Conservation (phyloP, 371 early-diverging fungal species). For the Rhizopus delemar region DNA sequence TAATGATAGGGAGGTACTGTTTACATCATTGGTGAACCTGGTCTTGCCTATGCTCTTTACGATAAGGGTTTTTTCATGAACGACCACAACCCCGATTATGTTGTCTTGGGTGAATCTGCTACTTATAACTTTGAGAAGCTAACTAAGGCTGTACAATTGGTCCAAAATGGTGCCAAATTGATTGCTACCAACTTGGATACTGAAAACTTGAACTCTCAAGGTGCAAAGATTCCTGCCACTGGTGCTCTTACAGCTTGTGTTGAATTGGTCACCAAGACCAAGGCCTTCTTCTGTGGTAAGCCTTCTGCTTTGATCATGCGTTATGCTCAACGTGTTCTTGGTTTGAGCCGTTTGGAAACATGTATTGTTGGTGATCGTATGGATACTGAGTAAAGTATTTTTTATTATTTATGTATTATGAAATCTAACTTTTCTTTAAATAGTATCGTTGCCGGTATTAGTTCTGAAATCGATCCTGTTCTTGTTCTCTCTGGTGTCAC, state of each 20-base stretch:
- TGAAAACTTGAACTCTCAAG: slow-evolving; percentile 57
- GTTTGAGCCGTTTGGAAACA: slow-evolving; percentile 57
- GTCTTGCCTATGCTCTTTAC: slow-evolving; percentile 67
- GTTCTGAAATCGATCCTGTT: slow-evolving; percentile 64
- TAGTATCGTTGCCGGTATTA: slow-evolving; percentile 57
- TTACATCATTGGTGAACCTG: slow-evolving; percentile 71
- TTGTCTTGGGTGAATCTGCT: slow-evolving; percentile 65
- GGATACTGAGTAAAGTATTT: slow-evolving; percentile 54
- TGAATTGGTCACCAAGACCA: slow-evolving; percentile 63
- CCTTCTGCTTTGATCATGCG: slow-evolving; percentile 70
- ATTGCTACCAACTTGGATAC: slow-evolving; percentile 71
- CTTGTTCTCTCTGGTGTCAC: slow-evolving; percentile 68
- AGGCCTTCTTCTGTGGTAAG: slow-evolving; percentile 73
- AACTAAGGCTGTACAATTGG: slow-evolving; percentile 65
- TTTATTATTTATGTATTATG: slow-evolving; percentile 10
- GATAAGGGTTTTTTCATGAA: slow-evolving; percentile 70
- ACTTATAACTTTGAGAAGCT: slow-evolving; percentile 64
- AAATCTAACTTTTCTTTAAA: no score
- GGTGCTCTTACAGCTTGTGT: slow-evolving; percentile 66
- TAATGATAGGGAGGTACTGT: slow-evolving; percentile 49
- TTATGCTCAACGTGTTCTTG: slow-evolving; percentile 63
- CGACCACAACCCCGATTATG: slow-evolving; percentile 65
- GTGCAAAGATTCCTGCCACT: slow-evolving; percentile 59
- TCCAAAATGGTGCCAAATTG: slow-evolving; percentile 58
- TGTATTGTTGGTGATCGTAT: slow-evolving; percentile 74